Conservation (phyloP, 2,329 filamentous ascomycete species). For the Paraphaeosphaeria sporulosa region DNA sequence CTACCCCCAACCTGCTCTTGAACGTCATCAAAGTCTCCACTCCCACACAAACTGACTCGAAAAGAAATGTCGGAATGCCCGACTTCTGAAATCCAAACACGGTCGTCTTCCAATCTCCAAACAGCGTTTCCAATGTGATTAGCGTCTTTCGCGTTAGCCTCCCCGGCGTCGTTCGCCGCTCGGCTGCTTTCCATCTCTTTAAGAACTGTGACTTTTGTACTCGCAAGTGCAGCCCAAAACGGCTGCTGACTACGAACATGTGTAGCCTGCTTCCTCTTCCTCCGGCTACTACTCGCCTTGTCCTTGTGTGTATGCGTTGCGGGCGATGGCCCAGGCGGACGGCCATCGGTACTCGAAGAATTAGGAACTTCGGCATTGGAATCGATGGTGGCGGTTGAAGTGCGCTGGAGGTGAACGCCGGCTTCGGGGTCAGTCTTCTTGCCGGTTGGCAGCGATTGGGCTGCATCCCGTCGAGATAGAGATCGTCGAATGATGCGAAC, state of each 20-base stretch:
- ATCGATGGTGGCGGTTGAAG: constrained; percentile 44
- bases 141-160: constrained; percentile 77
- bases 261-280: constrained; percentile 88
- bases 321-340: constrained; percentile 60
- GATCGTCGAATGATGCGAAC: constrained; percentile 70
- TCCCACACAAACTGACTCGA: constrained; percentile 71
- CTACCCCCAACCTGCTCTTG: constrained; percentile 47
- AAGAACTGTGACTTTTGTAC: constrained; percentile 94
- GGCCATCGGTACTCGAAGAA: constrained; percentile 55
- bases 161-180: constrained; percentile 74
- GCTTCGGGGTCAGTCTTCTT: constrained; percentile 68
- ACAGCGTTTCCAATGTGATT: constrained; percentile 79
- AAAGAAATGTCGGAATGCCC: constrained; percentile 81
- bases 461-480: constrained; percentile 47
- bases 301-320: constrained; percentile 62
- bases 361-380: constrained; percentile 60
- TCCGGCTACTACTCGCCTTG: constrained; percentile 74
- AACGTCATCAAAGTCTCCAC: constrained; percentile 49
- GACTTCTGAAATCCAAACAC: constrained; percentile 84
- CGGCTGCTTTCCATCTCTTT: constrained; percentile 80
- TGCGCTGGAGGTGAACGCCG: constrained; percentile 48
- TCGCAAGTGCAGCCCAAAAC: constrained; percentile 91
- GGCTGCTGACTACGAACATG: constrained; percentile 90
- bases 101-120: constrained; percentile 72
- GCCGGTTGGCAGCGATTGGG: constrained; percentile 43